These are phyloP conservation scores for Lactifluus piperatus DNA, from an alignment of 768 basidiomycete species.

Conservation along the genomic window DNA sequence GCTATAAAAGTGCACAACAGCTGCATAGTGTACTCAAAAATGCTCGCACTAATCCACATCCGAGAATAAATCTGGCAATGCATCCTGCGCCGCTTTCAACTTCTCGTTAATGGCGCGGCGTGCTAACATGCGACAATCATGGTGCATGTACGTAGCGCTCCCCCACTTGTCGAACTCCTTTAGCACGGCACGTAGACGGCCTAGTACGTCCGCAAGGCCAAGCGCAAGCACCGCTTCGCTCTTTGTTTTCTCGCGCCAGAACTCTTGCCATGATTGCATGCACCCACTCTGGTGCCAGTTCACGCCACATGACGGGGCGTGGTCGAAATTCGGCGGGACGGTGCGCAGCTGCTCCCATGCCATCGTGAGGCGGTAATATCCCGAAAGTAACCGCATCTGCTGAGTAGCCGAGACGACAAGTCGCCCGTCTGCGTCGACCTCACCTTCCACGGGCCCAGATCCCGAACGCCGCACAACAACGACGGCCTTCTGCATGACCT, in stretches of 20 bases:
- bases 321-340: constrained; percentile 53
- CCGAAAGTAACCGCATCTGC: constrained; percentile 56
- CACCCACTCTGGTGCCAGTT: constrained; percentile 70
- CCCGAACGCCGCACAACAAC: constrained; percentile 27
- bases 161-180: constrained; percentile 68
- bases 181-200: constrained; percentile 50
- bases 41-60: constrained; percentile 22
- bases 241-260: constrained; percentile 70
- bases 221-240: constrained; percentile 50
- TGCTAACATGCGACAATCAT: constrained; percentile 56
- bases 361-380: constrained; percentile 58
- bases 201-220: constrained; percentile 58
- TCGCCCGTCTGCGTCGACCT: constrained; percentile 34
- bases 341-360: constrained; percentile 58
- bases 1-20: neutral
- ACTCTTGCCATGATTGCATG: constrained; percentile 64
- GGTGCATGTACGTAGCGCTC: constrained; percentile 70
- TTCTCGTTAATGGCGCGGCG: constrained; percentile 46
- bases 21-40: too few species aligned
- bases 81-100: constrained; percentile 49
- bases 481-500: constrained; percentile 58
- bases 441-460: constrained; percentile 17
- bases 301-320: constrained; percentile 51
- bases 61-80: constrained; percentile 53
- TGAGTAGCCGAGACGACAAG: constrained; percentile 50